Evolutionary conservation across 1,284 basidiomycete genomes (phyloP), one percentile per base, ranked within the genome.

Genomic region (Ceratobasidium sp.): DNA sequence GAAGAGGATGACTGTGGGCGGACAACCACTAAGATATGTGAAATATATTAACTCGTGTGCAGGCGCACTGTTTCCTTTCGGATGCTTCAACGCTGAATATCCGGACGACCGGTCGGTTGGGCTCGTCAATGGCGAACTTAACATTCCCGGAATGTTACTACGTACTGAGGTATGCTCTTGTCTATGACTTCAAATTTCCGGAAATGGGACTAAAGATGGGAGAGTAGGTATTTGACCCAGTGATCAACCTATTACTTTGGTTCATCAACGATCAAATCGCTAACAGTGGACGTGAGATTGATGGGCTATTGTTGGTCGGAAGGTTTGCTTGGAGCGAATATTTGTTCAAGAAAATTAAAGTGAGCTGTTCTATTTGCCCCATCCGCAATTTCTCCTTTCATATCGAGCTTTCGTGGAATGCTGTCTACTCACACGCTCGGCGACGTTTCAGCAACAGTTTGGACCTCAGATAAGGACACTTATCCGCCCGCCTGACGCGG

Each of bases 241-340:
- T 63, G 35, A 58, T 65, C 15, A 13, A 78, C 63, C 81, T 94
- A 90, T 93, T 94, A 31, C 83, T 95, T 37, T 86, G 89, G 26
- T 87, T 95, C 80, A 89, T 95, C 80, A 91, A 94, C 80, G 89
- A 90, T 31, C 93, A 95, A 83, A 85, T 90, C 51, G 85, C 84
- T 78, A 88, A 86, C 81, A 87, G 90, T 66, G 87, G 90, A 80
- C 90, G 91, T 80, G 86, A 85, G 49, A 89, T 94, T 80, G 89
- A 94, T 85, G 92, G 92, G 20, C 84, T 95, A 47, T 88, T 95
- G 79, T 89, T 94, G 80, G 94, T 95, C 80, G 93, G 94, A 83
- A 94, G 94, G 73, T 95, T 95, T 83, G 91, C 93, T 58, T 92
- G 91, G 13, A 92, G 92, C 82, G 90, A 92, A 81, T 94, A 95